A percentile compares a stretch with the other conserved stretches of the same genome.
Evolutionary conservation across 1,139 yeast genomes (phyloP).

Genomic region (Arxiozyma slooffiae): DNA sequence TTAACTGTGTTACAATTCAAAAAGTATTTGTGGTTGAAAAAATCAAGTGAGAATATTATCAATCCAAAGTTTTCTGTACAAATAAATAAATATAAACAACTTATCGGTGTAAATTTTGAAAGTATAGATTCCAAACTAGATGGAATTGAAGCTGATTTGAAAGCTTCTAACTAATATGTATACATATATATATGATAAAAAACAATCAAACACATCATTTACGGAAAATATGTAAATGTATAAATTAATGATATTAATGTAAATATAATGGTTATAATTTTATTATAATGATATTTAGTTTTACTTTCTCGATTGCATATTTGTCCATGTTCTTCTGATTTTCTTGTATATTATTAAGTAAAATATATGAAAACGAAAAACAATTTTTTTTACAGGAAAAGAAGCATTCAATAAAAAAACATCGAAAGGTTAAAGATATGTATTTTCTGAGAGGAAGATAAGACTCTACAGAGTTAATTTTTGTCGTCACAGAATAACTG

Average conservation of each 20-base stretch:
- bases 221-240: background rate
- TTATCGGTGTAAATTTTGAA: slow-evolving; percentile 67
- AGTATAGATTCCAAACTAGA: slow-evolving; percentile 64
- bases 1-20: slow-evolving; percentile 21
- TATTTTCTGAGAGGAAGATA: background rate
- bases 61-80: slow-evolving; percentile 33
- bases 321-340: too few species aligned
- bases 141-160: slow-evolving; percentile 40
- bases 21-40: slow-evolving; percentile 37
- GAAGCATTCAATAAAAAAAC: too few species aligned
- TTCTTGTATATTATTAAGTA: too few species aligned
- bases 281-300: background rate
- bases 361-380: too few species aligned
- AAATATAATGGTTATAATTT: background rate
- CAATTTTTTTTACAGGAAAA: too few species aligned
- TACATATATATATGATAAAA: too few species aligned
- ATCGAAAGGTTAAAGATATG: too few species aligned
- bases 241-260: too few species aligned
- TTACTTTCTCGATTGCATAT: background rate
- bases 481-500: too few species aligned
- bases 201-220: too few species aligned
- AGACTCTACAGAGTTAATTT: background rate
- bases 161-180: background rate
- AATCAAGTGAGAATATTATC: slow-evolving; percentile 33
- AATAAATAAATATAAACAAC: slow-evolving; percentile 70